Conservation (phyloP, 352 stramenopile genomes). For the Phytophthora fragariaefolia region DNA sequence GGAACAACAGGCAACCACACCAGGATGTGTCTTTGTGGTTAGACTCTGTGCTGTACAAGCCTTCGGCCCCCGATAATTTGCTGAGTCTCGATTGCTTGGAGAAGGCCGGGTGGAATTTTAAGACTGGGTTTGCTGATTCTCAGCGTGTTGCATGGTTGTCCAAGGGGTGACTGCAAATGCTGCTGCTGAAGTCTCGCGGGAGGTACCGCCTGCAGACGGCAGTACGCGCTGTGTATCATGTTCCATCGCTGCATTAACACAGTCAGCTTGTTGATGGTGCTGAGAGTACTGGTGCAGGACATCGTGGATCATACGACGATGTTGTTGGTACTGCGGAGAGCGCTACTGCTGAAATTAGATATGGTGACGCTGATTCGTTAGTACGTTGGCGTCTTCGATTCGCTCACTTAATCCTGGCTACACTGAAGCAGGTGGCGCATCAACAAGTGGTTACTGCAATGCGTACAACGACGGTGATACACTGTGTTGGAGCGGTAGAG, state of each 20-base stretch:
- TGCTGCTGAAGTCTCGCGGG: slow-evolving; percentile 1
- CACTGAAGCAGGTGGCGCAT: slow-evolving; percentile 7
- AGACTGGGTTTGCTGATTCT: not conserved
- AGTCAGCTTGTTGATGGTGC: too few species aligned
- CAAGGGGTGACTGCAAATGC: not conserved
- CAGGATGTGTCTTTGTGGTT: slow-evolving; percentile 7
- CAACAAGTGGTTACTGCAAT: slow-evolving; percentile 3
- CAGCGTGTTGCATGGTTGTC: slow-evolving; percentile 2
- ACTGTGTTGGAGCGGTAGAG: slow-evolving; percentile 8
- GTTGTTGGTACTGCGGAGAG: not conserved
- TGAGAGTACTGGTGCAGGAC: not conserved
- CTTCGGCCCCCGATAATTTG: slow-evolving; percentile 14
- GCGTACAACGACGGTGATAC: not conserved
- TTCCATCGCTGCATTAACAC: not conserved
- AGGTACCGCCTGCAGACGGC: slow-evolving; percentile 7
- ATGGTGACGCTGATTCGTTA: not conserved
- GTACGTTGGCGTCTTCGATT: slow-evolving; percentile 14
- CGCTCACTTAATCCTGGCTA: slow-evolving; percentile 8
- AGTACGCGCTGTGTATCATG: not conserved
- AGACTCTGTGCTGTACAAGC: slow-evolving; percentile 1
- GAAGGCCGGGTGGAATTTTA: slow-evolving; percentile 3
- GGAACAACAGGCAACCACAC: slow-evolving; percentile 13
- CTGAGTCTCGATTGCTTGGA: slow-evolving; percentile 13
- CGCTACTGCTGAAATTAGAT: not conserved
- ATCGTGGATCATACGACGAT: not conserved